Percentiles rank a stretch among this genome's conserved stretches.
Conservation (phyloP, 805 yeast genomes). For the Cyberlindnera saturnus region DNA sequence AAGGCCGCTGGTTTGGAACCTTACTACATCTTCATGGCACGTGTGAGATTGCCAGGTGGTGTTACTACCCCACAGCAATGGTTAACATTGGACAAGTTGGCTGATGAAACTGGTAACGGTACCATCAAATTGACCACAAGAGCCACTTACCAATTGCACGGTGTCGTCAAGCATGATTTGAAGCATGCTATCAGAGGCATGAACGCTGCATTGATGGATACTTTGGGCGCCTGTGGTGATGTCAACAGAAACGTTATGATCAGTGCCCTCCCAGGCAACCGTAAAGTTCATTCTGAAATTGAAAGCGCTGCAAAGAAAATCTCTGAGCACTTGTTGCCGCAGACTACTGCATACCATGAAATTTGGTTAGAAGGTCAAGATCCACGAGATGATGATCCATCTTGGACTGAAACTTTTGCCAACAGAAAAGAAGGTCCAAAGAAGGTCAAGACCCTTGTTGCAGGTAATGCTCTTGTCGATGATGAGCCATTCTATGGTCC, state of each 20-base stretch:
- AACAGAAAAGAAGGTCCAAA: conserved; percentile 68
- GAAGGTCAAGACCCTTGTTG: conserved; percentile 75
- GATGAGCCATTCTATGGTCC: conserved; percentile 86
- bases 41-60: conserved; percentile 94
- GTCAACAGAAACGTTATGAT: conserved; percentile 94
- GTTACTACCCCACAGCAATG: conserved; percentile 83
- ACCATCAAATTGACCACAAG: conserved; percentile 93
- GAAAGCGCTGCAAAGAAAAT: conserved; percentile 55
- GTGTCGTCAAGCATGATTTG: conserved; percentile 83
- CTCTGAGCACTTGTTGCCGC: conserved; percentile 80
- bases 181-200: conserved; percentile 90
- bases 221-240: conserved; percentile 98
- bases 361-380: conserved; percentile 91
- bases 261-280: conserved; percentile 82
- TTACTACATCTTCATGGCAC: conserved; percentile 93
- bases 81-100: conserved; percentile 75
- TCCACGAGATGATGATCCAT: conserved; percentile 54
- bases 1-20: conserved; percentile 92
- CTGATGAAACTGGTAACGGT: conserved; percentile 82
- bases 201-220: conserved; percentile 86
- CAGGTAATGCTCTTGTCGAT: conserved; percentile 78
- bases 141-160: conserved; percentile 95
- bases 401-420: conserved; percentile 60
- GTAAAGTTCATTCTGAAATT: conserved; percentile 74
- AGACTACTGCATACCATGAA: conserved; percentile 93